Base-by-base conservation (phyloP, 768 basidiomycete genomes). In the Amanita molliuscula region DNA sequence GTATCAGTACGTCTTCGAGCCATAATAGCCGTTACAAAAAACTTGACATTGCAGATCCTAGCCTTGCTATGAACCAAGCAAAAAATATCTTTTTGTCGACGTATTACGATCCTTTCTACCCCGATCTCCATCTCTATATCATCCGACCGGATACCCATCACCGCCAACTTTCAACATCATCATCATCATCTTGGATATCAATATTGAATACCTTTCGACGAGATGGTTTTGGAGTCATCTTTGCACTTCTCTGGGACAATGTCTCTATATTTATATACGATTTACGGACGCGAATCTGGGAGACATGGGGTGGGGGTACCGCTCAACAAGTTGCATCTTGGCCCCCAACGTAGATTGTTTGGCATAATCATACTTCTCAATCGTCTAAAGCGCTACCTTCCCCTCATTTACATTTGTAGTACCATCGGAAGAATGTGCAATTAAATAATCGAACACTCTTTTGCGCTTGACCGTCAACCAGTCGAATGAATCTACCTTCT, bases 31-130 rank as follows among this genome's bases (percentile, higher is more conserved):
- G 3, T 51, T 16, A 7, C 38, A 35, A 23, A 18, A 29, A 13
- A 31, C 51, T 60, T 23, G 59, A 51, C 28, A 51, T 49, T 26
- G 45, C 6, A 26, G 11, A 20, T 42, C 13, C 3, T 53, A 79
- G 85, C 56, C 54, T 78, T 56, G 71, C 73, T 52, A 56, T 65
- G 42, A 61, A 62, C 26, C 72, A 68, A 43, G 77, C 82, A 40
- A 71, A 62, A 58, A 69, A 76, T 20, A 66, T 79, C 26, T 88
- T 85, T 64, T 69, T 87, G 57, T 83, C 80, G 53, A 81, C 76
- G 52, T 88, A 87, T 56, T 87, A 83, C 58, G 85, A 90, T 60
- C 82, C 87, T 50, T 79, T 85, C 65, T 77, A 84, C 60, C 81
- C 83, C 13, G 81, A 87, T 58, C 72, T 87, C 47, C 75, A 84